phyloP scores from a whole-genome alignment of 257 asterid genomes.

The Solanum raphanifolium region DNA sequence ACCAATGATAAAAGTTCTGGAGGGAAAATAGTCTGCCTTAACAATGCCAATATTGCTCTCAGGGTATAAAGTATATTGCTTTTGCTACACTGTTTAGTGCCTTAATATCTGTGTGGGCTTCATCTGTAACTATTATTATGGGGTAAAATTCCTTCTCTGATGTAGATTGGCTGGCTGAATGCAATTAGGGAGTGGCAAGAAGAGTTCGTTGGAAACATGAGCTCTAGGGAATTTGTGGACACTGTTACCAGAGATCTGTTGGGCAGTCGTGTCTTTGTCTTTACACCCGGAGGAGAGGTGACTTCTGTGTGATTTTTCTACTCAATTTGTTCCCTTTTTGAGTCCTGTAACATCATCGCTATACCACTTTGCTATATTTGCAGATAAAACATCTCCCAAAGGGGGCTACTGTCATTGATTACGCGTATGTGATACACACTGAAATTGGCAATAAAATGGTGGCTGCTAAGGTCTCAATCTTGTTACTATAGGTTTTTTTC shows the following conservation, averaged over 20 bases:
- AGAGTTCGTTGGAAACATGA: slow-evolving; percentile 95
- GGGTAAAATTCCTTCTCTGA: slow-evolving; percentile 2
- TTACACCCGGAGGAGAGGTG: slow-evolving; percentile 96
- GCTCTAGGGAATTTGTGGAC: slow-evolving; percentile 92
- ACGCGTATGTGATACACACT: slow-evolving; percentile 85
- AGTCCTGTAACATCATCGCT: background rate
- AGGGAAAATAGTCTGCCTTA: slow-evolving; percentile 66
- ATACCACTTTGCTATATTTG: background rate
- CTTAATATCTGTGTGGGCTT: background rate
- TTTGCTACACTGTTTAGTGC: slow-evolving; percentile 1
- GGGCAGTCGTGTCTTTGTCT: slow-evolving; percentile 90
- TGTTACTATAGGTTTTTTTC: background rate
- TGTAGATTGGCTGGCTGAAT: slow-evolving; percentile 92
- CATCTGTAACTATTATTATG: background rate
- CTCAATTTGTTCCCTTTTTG: background rate
- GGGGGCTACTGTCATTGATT: slow-evolving; percentile 82
- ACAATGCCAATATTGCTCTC: slow-evolving; percentile 82
- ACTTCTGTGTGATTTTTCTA: background rate
- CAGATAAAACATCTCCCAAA: slow-evolving; percentile 85
- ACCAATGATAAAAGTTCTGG: slow-evolving; percentile 40
- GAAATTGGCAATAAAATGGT: slow-evolving; percentile 94
- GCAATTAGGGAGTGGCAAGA: slow-evolving; percentile 99
- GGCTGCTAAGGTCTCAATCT: slow-evolving; percentile 69
- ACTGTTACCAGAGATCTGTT: slow-evolving; percentile 82
- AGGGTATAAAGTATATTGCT: slow-evolving; percentile 42